Conservation (phyloP, 2,329 filamentous ascomycete species). For the Pseudogymnoascus sp. region DNA sequence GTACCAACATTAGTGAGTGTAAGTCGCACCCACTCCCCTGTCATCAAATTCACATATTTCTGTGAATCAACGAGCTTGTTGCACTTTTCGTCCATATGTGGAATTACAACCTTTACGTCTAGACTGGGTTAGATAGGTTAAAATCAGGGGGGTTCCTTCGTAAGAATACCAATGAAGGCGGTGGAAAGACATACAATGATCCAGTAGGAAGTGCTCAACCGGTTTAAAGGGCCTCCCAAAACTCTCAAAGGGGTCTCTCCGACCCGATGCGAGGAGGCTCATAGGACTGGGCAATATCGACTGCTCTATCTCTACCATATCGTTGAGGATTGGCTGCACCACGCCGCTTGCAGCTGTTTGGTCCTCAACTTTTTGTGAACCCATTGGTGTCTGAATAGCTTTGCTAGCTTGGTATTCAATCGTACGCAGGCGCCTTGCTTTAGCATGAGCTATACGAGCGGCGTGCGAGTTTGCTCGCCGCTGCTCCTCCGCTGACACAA, state of each 20-base stretch:
- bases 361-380: neutral
- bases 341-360: neutral
- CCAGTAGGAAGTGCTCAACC: neutral
- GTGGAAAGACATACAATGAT: neutral
- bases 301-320: neutral
- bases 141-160: neutral
- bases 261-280: neutral
- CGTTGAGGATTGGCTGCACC: neutral
- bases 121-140: neutral
- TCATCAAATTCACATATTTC: constrained; percentile 10
- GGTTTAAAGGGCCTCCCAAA: neutral
- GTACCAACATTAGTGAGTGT: constrained; percentile 10
- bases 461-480: constrained; percentile 11
- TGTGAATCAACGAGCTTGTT: neutral
- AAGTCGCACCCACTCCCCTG: constrained; percentile 13
- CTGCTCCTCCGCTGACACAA: neutral
- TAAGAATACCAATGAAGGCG: neutral
- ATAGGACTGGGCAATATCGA: neutral
- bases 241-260: neutral
- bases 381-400: neutral
- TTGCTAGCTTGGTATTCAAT: constrained; percentile 8
- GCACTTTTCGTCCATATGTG: neutral
- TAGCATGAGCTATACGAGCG: constrained; percentile 12
- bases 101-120: constrained; percentile 12
- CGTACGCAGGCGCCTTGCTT: constrained; percentile 9